Percentiles rank a stretch among this genome's conserved stretches.
Evolutionary conservation across 164 flowering plant genomes (phyloP).

Genomic region (Santalum album): DNA sequence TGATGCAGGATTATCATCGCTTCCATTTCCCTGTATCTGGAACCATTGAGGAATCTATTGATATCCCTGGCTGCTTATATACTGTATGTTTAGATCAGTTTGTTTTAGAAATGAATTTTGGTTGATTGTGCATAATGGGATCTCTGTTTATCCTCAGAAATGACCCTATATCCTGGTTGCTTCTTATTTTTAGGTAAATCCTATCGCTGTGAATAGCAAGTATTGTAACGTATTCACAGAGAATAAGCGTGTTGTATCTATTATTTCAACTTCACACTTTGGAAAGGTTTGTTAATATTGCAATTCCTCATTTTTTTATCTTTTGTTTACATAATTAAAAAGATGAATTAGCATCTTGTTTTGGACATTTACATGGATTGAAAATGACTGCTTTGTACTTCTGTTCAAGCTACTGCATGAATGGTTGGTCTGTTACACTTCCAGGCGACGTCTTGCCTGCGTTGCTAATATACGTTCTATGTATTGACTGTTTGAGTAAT

Average conservation of each 20-base stretch:
- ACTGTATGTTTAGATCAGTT: constrained; percentile 53
- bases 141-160: neutral
- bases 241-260: constrained; percentile 78
- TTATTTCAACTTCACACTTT: constrained; percentile 66
- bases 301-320: too few species aligned
- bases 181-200: constrained; percentile 58
- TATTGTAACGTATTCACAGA: constrained; percentile 96
- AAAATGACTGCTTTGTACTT: too few species aligned
- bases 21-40: constrained; percentile 91
- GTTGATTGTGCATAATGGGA: neutral
- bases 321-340: neutral
- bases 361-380: too few species aligned
- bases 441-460: too few species aligned
- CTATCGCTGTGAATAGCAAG: constrained; percentile 94
- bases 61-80: constrained; percentile 78
- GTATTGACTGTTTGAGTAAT: too few species aligned
- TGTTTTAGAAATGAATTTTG: neutral
- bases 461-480: too few species aligned
- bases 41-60: constrained; percentile 47
- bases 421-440: too few species aligned
- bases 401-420: too few species aligned
- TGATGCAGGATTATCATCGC: constrained; percentile 86
- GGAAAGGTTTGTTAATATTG: constrained; percentile 80
- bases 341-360: neutral
- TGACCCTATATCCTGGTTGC: constrained; percentile 8